A percentile compares a stretch with the other conserved stretches of the same genome.
These are phyloP conservation scores for Xylaria sp. DNA, from an alignment of 2,329 filamentous ascomycete genomes.

Conservation along the genomic window DNA sequence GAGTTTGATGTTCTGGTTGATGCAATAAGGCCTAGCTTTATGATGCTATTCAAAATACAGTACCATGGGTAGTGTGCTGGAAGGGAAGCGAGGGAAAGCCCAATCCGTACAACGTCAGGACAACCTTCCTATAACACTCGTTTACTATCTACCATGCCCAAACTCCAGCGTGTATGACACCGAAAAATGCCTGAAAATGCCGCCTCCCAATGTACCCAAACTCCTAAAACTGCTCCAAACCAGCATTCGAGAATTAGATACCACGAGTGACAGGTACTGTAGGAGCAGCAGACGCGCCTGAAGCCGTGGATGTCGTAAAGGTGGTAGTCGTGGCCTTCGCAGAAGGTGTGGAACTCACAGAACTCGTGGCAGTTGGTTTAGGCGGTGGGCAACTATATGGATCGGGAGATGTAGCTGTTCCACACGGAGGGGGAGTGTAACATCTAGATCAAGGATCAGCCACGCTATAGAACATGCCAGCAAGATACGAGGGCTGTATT, in stretches of 20 bases:
- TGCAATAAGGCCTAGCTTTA: not conserved
- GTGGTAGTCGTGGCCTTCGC: not conserved
- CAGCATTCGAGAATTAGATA: not conserved
- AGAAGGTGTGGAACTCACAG: not conserved
- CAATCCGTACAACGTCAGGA: not conserved
- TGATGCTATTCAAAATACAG: not conserved
- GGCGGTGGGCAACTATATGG: slow-evolving; percentile 33
- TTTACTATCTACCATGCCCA: too few relatives aligned
- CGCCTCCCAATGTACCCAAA: too few relatives aligned
- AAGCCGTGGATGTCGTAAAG: not conserved
- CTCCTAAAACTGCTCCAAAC: not conserved
- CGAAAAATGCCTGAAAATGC: not conserved
- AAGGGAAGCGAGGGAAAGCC: not conserved
- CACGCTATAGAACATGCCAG: not conserved
- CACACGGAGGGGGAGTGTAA: slow-evolving; percentile 40
- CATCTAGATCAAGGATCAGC: slow-evolving; percentile 32
- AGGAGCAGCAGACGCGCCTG: not conserved
- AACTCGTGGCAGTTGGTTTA: not conserved
- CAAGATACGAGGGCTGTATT: not conserved
- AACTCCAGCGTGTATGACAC: not conserved
- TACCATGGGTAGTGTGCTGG: not conserved
- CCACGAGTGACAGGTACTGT: not conserved
- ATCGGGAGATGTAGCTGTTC: slow-evolving; percentile 32
- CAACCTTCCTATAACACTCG: not conserved
- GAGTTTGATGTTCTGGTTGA: not conserved